Conservation (phyloP, 805 yeast genomes). For the Ogataea methylovora region DNA sequence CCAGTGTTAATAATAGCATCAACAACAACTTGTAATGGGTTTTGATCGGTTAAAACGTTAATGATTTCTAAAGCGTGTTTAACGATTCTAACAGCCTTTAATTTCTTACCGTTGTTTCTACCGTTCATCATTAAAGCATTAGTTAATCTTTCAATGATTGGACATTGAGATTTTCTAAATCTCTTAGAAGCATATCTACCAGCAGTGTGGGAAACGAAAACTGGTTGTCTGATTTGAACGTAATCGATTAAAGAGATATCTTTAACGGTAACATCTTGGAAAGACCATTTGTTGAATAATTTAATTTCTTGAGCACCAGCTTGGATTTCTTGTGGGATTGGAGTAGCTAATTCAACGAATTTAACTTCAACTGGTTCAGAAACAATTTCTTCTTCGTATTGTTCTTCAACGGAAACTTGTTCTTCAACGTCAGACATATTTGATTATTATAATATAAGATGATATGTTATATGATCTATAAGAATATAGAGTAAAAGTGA, state of each 20-base stretch:
- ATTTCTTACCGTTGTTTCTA: conserved; percentile 99
- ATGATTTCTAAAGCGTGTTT: conserved; percentile 99
- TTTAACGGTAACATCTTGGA: conserved; percentile 94
- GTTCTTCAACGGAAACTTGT: conserved; percentile 43
- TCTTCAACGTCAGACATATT: conserved; percentile 85
- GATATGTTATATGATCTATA: background rate
- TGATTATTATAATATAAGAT: conserved; percentile 4
- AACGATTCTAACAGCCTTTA: conserved; percentile 99
- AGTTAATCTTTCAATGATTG: conserved; percentile 98
- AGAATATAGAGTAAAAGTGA: background rate
- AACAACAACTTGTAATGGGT: conserved; percentile 98
- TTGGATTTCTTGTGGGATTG: conserved; percentile 95
- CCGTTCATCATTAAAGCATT: conserved; percentile 99
- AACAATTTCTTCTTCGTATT: conserved; percentile 60
- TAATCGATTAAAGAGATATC: conserved; percentile 98
- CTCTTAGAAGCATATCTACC: conserved; percentile 99
- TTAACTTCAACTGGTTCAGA: conserved; percentile 78
- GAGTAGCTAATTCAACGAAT: conserved; percentile 83
- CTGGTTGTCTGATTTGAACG: conserved; percentile 97
- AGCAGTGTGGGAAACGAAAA: conserved; percentile 97
- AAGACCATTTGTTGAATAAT: conserved; percentile 99
- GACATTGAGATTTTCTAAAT: conserved; percentile 99
- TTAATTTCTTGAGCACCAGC: conserved; percentile 94
- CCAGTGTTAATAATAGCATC: conserved; percentile 99
- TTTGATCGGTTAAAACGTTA: conserved; percentile 94